Evolutionary conservation across 2,329 filamentous ascomycete genomes (phyloP).

Genomic region (Talaromyces sp.): DNA sequence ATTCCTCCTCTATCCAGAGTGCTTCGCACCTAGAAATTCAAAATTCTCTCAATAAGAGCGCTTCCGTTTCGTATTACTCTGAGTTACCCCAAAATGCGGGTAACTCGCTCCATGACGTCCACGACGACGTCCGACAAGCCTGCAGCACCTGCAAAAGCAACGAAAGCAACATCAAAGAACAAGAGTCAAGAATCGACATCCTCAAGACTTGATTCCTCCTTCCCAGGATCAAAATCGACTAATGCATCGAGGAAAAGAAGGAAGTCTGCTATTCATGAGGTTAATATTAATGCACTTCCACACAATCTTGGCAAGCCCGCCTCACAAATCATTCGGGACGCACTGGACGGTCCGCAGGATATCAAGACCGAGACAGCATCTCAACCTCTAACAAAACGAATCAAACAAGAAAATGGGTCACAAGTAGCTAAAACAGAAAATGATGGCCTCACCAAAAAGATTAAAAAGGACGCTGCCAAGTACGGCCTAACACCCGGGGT

Average conservation of each 20-base stretch:
- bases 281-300: slow-evolving; percentile 48
- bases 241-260: slow-evolving; percentile 30
- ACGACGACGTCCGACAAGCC: slow-evolving; percentile 27
- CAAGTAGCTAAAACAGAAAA: slow-evolving; percentile 1
- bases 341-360: not conserved
- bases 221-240: not conserved
- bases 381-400: not conserved
- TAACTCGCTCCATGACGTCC: slow-evolving; percentile 30
- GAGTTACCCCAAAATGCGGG: slow-evolving; percentile 7
- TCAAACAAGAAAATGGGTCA: slow-evolving; percentile 12
- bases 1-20: not conserved
- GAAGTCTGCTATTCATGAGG: slow-evolving; percentile 13
- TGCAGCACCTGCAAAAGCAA: slow-evolving; percentile 33
- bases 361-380: not conserved
- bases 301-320: slow-evolving; percentile 52
- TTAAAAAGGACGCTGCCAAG: slow-evolving; percentile 33
- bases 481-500: slow-evolving; percentile 56
- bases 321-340: not conserved
- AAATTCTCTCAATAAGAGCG: not conserved
- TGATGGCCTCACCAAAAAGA: slow-evolving; percentile 17
- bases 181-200: not conserved
- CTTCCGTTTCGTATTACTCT: not conserved
- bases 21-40: not conserved
- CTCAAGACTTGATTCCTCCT: slow-evolving; percentile 5
- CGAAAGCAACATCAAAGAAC: slow-evolving; percentile 13